Evolutionary conservation across 495 filamentous ascomycete genomes (phyloP).

Genomic region (Pseudevernia furfuracea): DNA sequence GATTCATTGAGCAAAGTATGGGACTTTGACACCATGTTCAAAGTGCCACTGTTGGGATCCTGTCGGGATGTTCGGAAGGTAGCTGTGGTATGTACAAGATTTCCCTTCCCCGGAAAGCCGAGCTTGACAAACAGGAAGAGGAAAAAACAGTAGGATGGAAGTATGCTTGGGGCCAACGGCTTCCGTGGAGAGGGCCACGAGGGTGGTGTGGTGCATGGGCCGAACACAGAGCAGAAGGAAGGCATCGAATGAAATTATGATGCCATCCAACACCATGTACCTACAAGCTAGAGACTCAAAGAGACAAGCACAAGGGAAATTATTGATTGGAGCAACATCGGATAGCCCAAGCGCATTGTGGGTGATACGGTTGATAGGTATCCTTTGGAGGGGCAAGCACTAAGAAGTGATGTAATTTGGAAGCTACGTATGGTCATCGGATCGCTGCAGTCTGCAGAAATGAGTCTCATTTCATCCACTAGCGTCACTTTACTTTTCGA

Average conservation of each 20-base stretch:
- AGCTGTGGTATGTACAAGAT: neutral
- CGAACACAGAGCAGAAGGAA: neutral
- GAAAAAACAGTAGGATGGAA: neutral
- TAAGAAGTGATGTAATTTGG: constrained; percentile 7
- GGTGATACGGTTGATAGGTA: too few relatives aligned
- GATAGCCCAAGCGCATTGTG: neutral
- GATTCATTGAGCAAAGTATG: neutral
- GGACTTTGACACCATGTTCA: neutral
- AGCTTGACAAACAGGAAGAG: neutral
- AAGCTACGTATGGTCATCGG: constrained; percentile 10
- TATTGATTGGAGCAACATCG: too few relatives aligned
- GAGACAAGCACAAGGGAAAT: neutral
- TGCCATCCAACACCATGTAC: too few relatives aligned
- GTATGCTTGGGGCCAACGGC: neutral
- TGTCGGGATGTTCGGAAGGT: neutral
- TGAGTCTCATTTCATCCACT: constrained; percentile 13
- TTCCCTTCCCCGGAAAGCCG: neutral
- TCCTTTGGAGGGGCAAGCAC: too few relatives aligned
- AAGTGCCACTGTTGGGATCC: neutral
- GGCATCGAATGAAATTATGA: too few relatives aligned
- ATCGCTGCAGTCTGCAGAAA: constrained; percentile 6
- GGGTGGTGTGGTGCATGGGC: neutral
- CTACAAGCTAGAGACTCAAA: neutral
- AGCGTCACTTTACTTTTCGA: constrained; percentile 2
- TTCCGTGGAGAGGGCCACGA: neutral